Evolutionary conservation across 768 basidiomycete species (phyloP).

Genomic region (Suillus subalutaceus): DNA sequence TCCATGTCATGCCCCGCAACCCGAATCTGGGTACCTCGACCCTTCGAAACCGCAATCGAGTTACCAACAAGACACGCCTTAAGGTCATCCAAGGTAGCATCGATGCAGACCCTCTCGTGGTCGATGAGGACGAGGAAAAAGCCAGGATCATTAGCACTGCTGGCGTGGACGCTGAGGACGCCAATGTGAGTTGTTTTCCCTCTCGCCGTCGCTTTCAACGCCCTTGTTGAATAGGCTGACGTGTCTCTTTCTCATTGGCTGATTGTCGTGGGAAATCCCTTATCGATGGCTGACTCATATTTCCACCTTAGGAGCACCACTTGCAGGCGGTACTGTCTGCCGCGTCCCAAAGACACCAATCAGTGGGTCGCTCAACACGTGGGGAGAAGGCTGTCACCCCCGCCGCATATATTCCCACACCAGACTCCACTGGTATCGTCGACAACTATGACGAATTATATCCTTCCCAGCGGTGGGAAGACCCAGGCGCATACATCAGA

Average conservation of each 20-base stretch:
- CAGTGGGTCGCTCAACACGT: conserved; percentile 39
- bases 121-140: conserved; percentile 88
- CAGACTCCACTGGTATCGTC: conserved; percentile 82
- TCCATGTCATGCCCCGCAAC: conserved; percentile 90
- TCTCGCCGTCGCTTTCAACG: conserved; percentile 38
- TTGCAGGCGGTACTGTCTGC: conserved; percentile 60
- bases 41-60: conserved; percentile 85
- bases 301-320: conserved; percentile 52
- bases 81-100: conserved; percentile 81
- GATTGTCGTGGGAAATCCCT: conserved; percentile 42
- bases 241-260: conserved; percentile 54
- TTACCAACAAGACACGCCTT: conserved; percentile 91
- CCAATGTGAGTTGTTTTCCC: conserved; percentile 72
- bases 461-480: conserved; percentile 66
- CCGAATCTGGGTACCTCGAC: conserved; percentile 76
- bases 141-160: conserved; percentile 79
- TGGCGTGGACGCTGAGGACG: conserved; percentile 91
- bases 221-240: conserved; percentile 44
- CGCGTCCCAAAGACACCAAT: conserved; percentile 50
- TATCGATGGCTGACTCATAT: conserved; percentile 59
- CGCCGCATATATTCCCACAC: conserved; percentile 87
- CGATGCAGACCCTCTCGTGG: conserved; percentile 77
- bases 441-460: conserved; percentile 82
- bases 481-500: conserved; percentile 76
- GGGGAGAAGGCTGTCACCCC: conserved; percentile 41